Evolutionary conservation across 768 basidiomycete genomes (phyloP).

Genomic region (Naganishia vishniacii): DNA sequence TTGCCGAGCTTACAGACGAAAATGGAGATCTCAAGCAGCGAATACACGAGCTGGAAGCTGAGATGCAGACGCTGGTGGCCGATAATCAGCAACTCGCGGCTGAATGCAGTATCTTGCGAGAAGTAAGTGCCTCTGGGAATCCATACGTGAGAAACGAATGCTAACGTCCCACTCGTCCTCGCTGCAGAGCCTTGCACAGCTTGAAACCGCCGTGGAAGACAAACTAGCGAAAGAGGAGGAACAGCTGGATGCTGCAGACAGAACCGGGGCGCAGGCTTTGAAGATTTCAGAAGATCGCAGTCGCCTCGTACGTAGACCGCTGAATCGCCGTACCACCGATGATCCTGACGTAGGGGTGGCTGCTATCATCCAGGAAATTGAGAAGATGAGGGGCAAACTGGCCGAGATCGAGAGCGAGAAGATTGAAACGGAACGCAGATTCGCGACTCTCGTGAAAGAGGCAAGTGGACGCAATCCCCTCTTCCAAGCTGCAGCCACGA

Average conservation of each 20-base stretch:
- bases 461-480: neutral
- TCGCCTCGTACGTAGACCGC: neutral
- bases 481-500: neutral
- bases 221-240: conserved; percentile 14
- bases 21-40: conserved; percentile 60
- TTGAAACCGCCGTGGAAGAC: conserved; percentile 23
- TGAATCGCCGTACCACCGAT: neutral
- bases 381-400: neutral
- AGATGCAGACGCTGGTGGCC: conserved; percentile 50
- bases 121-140: neutral
- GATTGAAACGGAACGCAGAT: conserved; percentile 16
- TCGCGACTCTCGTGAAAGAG: neutral
- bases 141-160: neutral
- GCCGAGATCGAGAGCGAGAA: conserved; percentile 19
- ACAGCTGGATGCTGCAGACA: conserved; percentile 9
- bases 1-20: conserved; percentile 82
- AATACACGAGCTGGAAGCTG: conserved; percentile 67
- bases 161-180: neutral
- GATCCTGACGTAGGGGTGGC: neutral
- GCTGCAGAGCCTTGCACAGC: conserved; percentile 4
- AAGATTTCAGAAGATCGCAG: neutral
- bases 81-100: conserved; percentile 18
- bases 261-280: neutral
- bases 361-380: neutral
- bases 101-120: neutral